Evolutionary conservation across 768 basidiomycete genomes (phyloP).

Genomic region (Cubamyces lactineus): DNA sequence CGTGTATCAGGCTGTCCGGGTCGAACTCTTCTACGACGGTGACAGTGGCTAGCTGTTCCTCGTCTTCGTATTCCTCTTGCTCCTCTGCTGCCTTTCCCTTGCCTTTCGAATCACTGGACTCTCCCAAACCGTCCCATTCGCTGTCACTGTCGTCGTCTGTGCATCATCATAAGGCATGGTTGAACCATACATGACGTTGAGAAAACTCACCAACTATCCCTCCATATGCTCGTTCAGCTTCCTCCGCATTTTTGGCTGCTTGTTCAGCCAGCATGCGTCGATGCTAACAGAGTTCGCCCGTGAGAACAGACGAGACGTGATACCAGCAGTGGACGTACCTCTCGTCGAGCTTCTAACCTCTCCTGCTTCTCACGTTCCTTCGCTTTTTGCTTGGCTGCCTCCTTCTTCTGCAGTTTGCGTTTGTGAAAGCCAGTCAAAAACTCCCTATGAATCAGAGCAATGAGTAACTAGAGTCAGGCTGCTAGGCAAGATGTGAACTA

Average conservation of each 20-base stretch:
- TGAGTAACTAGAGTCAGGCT: not conserved
- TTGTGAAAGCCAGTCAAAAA: constrained; percentile 95
- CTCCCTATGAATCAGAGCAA: constrained; percentile 51
- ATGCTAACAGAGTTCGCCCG: constrained; percentile 51
- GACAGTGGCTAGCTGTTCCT: constrained; percentile 85
- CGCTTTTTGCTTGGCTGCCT: constrained; percentile 74
- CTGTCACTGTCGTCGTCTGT: constrained; percentile 34
- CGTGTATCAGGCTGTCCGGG: constrained; percentile 61
- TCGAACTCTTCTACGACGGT: constrained; percentile 94
- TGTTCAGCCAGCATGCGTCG: constrained; percentile 76
- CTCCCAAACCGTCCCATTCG: constrained; percentile 52
- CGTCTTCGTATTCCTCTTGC: constrained; percentile 79
- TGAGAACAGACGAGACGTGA: constrained; percentile 20
- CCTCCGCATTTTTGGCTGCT: constrained; percentile 75
- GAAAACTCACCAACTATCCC: constrained; percentile 25
- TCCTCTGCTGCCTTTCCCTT: constrained; percentile 39
- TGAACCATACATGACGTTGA: not conserved
- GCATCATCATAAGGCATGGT: not conserved
- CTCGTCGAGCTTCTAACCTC: constrained; percentile 70
- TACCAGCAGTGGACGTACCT: constrained; percentile 51
- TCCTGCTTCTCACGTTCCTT: constrained; percentile 77
- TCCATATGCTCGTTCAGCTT: constrained; percentile 77
- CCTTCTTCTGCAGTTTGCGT: constrained; percentile 83
- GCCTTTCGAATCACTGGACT: constrained; percentile 30
- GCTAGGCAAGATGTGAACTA: constrained; percentile 24